phyloP scores from a whole-genome alignment of 257 asterid genomes.

The Ligustrum vulgare region DNA sequence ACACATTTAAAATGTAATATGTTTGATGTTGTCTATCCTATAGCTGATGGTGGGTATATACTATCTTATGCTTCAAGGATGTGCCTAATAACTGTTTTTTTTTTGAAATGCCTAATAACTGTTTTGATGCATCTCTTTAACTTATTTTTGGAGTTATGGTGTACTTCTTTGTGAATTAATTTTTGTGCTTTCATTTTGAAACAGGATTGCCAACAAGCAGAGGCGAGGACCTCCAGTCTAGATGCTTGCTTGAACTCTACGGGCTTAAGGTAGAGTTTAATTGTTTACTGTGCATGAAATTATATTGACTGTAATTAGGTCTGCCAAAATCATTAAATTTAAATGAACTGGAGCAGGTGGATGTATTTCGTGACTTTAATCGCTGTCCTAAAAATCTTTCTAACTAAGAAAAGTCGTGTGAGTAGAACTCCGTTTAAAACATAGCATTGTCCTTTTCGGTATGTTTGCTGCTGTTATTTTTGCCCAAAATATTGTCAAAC shows the following conservation, averaged over 20 bases:
- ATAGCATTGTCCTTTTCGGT: background rate
- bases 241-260: constrained; percentile 94
- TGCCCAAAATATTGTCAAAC: background rate
- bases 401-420: background rate
- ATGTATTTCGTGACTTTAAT: constrained; percentile 10
- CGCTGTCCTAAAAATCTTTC: background rate
- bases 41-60: background rate
- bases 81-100: constrained; percentile 6
- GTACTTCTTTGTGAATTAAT: constrained; percentile 17
- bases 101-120: constrained; percentile 9
- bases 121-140: background rate
- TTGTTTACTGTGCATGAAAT: background rate
- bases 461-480: background rate
- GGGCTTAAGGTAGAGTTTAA: constrained; percentile 77
- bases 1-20: background rate
- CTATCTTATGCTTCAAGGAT: background rate
- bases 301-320: constrained; percentile 2
- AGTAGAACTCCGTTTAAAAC: background rate
- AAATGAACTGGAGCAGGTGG: constrained; percentile 1
- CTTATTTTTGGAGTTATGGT: constrained; percentile 1
- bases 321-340: background rate
- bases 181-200: constrained; percentile 24
- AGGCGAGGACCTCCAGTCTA: constrained; percentile 96
- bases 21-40: background rate
- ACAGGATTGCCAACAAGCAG: constrained; percentile 88